Evolutionary conservation across 148 eudicot genomes (phyloP), one percentile per base, ranked within the genome.

Genomic region (Talinum fruticosum): DNA sequence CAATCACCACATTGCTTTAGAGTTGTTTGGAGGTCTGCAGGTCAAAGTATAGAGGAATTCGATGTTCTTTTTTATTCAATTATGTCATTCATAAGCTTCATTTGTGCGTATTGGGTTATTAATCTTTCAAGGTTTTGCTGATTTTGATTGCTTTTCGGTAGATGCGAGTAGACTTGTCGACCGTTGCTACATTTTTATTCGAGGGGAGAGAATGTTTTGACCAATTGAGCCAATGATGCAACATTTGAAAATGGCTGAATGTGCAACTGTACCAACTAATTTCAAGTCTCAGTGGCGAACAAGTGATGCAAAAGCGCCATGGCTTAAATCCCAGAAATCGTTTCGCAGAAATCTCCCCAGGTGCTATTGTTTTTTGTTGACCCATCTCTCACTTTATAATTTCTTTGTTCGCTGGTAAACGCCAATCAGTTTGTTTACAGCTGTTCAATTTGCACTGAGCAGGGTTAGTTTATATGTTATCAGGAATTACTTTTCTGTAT

Each of bases 211-310:
- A 75, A 80, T 85, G 85, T 75, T 51, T 64, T 89, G 88, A 88
- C 35, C 74, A 37, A 12, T 36, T 81, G 74, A 53, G 26, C 44
- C 66, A 4, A 33, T 18, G 37, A 44, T 79, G 38, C 59, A 66
- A 10, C 21, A 5, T 32, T 32, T 15, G 65, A 33, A 69, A 81
- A 91, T 93, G 98, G 89, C 85, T 65, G 88, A 80, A 44, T 87
- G 79, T 86, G 85, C 80, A 54, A 84, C 82, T 79, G 59, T 83
- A 28, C 76, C 85, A 30, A 79, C 82, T 59, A 80, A 78, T 80
- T 70, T 84, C 37, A 89, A 81, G 83, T 85, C 85, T 66, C 86
- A 81, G 24, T 59, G 77, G 74, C 71, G 29, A 15, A 83, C 81
- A 72, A 73, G 33, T 78, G 29, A 72, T 67, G 33, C 77, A 14